Percentiles rank a stretch among this genome's conserved stretches.
phyloP scores from a whole-genome alignment of 2,329 filamentous ascomycete species.

The Ophiocordyceps camponoti-leonardi region DNA sequence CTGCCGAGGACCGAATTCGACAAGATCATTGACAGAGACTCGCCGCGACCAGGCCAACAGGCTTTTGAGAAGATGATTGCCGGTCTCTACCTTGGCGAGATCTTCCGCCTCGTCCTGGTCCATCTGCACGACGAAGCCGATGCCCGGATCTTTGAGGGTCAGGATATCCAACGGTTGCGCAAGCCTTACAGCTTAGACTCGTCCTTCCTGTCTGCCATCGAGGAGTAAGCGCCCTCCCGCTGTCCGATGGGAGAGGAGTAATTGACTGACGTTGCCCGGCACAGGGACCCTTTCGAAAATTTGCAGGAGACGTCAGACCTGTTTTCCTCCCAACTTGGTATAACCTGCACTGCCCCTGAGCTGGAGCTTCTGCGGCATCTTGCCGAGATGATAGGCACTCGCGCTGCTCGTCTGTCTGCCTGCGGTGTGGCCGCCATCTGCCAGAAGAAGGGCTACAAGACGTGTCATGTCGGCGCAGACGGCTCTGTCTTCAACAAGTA shows the following conservation, averaged over 20 bases:
- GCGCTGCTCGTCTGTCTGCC: constrained; percentile 78
- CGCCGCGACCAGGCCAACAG: constrained; percentile 83
- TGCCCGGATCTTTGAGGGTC: constrained; percentile 61
- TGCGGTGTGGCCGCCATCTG: constrained; percentile 93
- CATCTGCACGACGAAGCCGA: constrained; percentile 70
- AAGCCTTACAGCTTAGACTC: constrained; percentile 83
- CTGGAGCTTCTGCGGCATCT: constrained; percentile 78
- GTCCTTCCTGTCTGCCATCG: constrained; percentile 82
- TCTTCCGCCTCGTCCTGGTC: constrained; percentile 75
- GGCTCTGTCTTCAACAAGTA: constrained; percentile 99
- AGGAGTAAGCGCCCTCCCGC: constrained; percentile 41
- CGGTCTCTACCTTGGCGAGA: constrained; percentile 83
- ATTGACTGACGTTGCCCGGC: constrained; percentile 4
- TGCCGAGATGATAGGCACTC: constrained; percentile 86
- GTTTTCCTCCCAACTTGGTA: constrained; percentile 58
- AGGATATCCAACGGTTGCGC: constrained; percentile 64
- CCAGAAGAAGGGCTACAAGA: constrained; percentile 82
- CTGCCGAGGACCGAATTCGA: constrained; percentile 79
- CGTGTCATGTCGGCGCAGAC: constrained; percentile 89
- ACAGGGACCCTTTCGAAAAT: constrained; percentile 84
- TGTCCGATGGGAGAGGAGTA: background rate
- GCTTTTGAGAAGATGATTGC: constrained; percentile 98
- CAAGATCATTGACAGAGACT: constrained; percentile 73
- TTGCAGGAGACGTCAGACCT: constrained; percentile 74
- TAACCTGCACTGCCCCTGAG: constrained; percentile 58